phyloP scores from a whole-genome alignment of 441 rosid species.

The Arabidopsis lyrata region DNA sequence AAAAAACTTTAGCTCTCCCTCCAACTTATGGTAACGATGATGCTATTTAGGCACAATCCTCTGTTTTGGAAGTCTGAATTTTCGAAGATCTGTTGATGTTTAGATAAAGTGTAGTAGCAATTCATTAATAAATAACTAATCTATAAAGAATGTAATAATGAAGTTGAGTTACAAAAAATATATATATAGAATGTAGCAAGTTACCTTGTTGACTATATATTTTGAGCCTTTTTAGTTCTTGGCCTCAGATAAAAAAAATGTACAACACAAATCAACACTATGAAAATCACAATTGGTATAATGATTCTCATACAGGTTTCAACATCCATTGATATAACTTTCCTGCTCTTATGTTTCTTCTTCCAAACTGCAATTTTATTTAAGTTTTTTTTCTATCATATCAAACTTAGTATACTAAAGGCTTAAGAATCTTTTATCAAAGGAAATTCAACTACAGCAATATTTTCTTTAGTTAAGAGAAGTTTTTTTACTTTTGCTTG shows the following conservation, averaged over 20 bases:
- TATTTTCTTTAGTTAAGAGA: neutral
- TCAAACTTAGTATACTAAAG: neutral
- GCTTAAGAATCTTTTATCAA: neutral
- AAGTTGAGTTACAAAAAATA: neutral
- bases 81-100: neutral
- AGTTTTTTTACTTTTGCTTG: neutral
- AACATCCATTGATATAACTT: neutral
- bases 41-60: too few species aligned
- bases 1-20: neutral
- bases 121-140: neutral
- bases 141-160: neutral
- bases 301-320: neutral
- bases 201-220: constrained; percentile 23
- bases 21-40: too few species aligned
- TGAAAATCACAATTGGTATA: constrained; percentile 2
- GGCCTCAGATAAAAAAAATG: neutral
- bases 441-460: neutral
- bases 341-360: constrained; percentile 4
- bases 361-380: constrained; percentile 11
- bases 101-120: neutral
- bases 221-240: constrained; percentile 15
- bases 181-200: neutral
- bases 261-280: constrained; percentile 17
- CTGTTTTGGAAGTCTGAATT: neutral
- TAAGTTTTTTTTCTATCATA: neutral